phyloP scores from a whole-genome alignment of 2,329 filamentous ascomycete genomes.

The Sclerotinia subarctica region DNA sequence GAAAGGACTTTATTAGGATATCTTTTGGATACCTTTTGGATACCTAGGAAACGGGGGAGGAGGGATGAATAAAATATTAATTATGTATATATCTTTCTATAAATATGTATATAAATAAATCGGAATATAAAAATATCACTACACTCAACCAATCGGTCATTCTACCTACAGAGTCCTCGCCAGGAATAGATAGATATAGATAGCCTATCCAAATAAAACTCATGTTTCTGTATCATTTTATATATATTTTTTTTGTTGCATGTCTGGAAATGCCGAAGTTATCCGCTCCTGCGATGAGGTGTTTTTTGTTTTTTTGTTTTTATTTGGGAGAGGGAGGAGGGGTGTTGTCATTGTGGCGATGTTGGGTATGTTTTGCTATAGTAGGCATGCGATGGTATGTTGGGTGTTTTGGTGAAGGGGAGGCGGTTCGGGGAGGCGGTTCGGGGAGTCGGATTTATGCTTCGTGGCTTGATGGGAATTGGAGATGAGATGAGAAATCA shows the following conservation, averaged over 20 bases:
- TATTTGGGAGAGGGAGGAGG: not conserved
- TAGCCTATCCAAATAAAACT: no score
- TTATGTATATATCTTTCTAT: not conserved
- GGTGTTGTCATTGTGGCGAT: not conserved
- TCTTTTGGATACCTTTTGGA: not conserved
- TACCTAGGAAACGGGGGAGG: not conserved
- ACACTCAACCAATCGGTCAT: not conserved
- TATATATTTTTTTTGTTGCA: slow-evolving; percentile 14
- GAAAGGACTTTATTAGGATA: not conserved
- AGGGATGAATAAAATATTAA: not conserved
- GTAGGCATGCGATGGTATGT: no score
- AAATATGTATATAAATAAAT: not conserved
- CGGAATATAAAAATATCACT: not conserved
- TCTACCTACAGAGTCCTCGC: not conserved
- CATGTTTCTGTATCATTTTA: no score
- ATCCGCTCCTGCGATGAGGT: not conserved
- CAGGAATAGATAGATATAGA: not conserved
- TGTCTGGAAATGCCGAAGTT: slow-evolving; percentile 10
- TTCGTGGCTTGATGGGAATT: not conserved
- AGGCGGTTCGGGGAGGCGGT: no score
- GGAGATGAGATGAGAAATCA: not conserved
- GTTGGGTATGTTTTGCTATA: not conserved
- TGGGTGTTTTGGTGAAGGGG: not conserved
- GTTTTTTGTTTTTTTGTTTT: not conserved
- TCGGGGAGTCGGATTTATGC: no score